phyloP scores from a whole-genome alignment of 78 protist genomes.

The Dictyostelium intermedium region DNA sequence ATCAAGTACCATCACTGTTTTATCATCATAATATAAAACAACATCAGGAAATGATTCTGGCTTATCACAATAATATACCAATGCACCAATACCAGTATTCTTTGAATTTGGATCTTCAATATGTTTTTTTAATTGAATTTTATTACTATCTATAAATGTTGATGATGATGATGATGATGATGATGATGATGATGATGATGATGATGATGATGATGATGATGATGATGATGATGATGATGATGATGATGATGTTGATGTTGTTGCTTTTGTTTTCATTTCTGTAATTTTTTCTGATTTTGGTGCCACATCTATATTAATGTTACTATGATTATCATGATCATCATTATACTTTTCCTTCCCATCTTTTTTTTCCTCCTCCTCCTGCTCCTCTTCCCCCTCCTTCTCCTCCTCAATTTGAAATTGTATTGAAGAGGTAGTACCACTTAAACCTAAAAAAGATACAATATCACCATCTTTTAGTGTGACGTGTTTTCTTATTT shows the following conservation, averaged over 20 bases:
- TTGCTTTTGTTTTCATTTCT: background rate
- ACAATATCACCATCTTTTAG: background rate
- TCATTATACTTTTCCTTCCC: background rate
- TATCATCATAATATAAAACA: background rate
- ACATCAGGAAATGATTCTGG: background rate
- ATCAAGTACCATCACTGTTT: conserved; percentile 10
- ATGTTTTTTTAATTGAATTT: background rate
- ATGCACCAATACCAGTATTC: background rate
- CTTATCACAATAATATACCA: background rate
- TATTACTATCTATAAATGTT: background rate
- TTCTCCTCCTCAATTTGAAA: background rate
- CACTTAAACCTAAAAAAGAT: background rate
- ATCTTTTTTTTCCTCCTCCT: background rate
- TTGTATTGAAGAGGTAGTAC: background rate
- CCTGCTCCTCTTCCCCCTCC: background rate
- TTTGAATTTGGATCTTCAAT: background rate
- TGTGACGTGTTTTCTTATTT: background rate
- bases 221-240: background rate
- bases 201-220: background rate
- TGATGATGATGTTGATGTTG: background rate
- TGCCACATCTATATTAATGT: background rate
- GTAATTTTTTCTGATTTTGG: background rate
- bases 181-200: background rate
- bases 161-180: background rate
- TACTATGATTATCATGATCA: background rate